A percentile compares a stretch with the other conserved stretches of the same genome.
Evolutionary conservation across 2,329 filamentous ascomycete genomes (phyloP).

Genomic region (Colletotrichum godetiae): DNA sequence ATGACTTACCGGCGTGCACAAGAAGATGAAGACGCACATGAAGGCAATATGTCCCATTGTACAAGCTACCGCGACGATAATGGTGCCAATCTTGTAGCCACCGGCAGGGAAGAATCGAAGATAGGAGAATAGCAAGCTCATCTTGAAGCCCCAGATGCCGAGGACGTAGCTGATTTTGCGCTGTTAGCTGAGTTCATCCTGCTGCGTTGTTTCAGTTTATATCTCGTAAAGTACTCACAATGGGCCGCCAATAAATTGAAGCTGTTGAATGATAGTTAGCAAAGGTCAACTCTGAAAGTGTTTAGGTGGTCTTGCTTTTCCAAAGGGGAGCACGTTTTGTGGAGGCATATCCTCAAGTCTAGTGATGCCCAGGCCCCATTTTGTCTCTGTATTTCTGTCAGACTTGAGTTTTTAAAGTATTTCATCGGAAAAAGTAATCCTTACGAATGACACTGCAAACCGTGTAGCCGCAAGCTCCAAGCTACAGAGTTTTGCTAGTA

Average conservation of each 20-base stretch:
- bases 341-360: slow-evolving; percentile 48
- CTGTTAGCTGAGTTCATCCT: no score
- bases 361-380: slow-evolving; percentile 54
- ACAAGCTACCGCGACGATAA: slow-evolving; percentile 47
- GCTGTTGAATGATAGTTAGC: slow-evolving; percentile 16
- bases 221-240: no score
- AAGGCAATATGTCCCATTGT: slow-evolving; percentile 53
- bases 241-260: slow-evolving; percentile 54
- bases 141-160: slow-evolving; percentile 58
- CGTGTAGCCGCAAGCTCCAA: slow-evolving; percentile 48
- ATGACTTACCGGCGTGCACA: slow-evolving; percentile 46
- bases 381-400: slow-evolving; percentile 48
- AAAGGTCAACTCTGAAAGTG: rapidly evolving
- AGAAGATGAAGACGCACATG: slow-evolving; percentile 48
- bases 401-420: background rate
- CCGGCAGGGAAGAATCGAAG: slow-evolving; percentile 55
- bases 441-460: slow-evolving; percentile 49
- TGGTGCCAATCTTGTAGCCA: slow-evolving; percentile 46
- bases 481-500: slow-evolving; percentile 30
- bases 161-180: slow-evolving; percentile 48
- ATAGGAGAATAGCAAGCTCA: slow-evolving; percentile 56
- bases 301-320: slow-evolving; percentile 36
- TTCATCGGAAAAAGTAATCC: slow-evolving; percentile 16
- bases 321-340: slow-evolving; percentile 52
- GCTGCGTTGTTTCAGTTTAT: no score